phyloP scores from a whole-genome alignment of 2,329 filamentous ascomycete genomes.

The Colletotrichum sp. region DNA sequence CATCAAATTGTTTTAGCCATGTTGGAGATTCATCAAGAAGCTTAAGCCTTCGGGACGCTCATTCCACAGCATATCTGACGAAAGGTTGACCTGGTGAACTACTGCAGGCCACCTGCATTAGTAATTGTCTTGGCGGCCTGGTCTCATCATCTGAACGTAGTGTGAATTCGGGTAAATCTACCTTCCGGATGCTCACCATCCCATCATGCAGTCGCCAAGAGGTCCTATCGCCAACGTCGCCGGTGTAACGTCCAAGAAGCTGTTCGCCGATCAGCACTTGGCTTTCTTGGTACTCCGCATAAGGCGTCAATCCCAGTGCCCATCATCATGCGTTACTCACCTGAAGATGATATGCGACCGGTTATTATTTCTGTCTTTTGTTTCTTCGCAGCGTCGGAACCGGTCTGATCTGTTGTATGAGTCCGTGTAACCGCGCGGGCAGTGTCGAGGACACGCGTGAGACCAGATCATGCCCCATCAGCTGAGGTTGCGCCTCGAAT shows the following conservation, averaged over 20 bases:
- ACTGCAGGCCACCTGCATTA: neutral
- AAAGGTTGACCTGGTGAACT: neutral
- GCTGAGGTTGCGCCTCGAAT: neutral
- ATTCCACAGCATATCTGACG: slow-evolving; percentile 5
- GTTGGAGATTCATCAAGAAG: slow-evolving; percentile 1
- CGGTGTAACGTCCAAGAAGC: neutral
- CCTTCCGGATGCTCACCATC: neutral
- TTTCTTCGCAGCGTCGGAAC: neutral
- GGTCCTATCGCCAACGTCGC: neutral
- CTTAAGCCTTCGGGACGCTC: neutral
- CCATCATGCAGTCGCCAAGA: neutral
- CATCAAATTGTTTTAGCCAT: neutral
- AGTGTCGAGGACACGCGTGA: neutral
- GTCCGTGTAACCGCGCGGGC: neutral
- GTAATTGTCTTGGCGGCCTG: neutral
- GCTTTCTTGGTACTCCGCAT: neutral
- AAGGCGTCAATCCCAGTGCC: neutral
- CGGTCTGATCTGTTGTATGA: neutral
- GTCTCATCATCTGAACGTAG: neutral
- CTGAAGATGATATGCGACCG: neutral
- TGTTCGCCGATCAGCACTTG: neutral
- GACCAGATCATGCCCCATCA: neutral
- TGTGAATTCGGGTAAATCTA: neutral
- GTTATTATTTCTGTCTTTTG: neutral
- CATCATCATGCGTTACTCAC: neutral